A percentile compares a stretch with the other conserved stretches of the same genome.
Evolutionary conservation across 331 rosid genomes (phyloP).

Genomic region (Cydonia oblonga): DNA sequence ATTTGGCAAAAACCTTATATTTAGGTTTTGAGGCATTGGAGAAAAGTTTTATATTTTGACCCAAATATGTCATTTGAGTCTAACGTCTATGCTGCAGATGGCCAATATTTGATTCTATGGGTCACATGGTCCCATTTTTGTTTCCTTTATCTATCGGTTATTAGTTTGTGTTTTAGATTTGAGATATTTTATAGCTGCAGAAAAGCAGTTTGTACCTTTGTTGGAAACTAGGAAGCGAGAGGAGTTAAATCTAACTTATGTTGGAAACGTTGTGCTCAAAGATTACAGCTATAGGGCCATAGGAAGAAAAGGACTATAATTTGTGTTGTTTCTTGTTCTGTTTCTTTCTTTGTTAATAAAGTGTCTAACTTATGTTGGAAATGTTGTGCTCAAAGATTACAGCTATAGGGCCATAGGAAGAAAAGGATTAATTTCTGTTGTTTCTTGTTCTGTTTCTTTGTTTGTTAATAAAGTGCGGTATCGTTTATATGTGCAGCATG

Average conservation of each 20-base stretch:
- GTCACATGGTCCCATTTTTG: background rate
- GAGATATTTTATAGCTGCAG: background rate
- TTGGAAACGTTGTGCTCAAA: no score
- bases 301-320: no score
- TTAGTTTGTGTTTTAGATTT: background rate
- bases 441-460: background rate
- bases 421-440: background rate
- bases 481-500: constrained; percentile 47
- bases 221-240: background rate
- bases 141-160: background rate
- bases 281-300: no score
- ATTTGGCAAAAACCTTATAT: no score
- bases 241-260: background rate
- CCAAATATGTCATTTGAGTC: no score
- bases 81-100: background rate
- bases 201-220: background rate
- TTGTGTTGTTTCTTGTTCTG: no score
- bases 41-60: no score
- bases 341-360: no score
- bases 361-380: background rate
- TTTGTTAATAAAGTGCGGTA: constrained; percentile 10
- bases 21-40: no score
- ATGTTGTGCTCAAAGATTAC: background rate
- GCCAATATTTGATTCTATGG: background rate
- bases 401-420: background rate